These are phyloP conservation scores for Colletotrichum incanum DNA, from an alignment of 2,329 filamentous ascomycete species.

Conservation along the genomic window DNA sequence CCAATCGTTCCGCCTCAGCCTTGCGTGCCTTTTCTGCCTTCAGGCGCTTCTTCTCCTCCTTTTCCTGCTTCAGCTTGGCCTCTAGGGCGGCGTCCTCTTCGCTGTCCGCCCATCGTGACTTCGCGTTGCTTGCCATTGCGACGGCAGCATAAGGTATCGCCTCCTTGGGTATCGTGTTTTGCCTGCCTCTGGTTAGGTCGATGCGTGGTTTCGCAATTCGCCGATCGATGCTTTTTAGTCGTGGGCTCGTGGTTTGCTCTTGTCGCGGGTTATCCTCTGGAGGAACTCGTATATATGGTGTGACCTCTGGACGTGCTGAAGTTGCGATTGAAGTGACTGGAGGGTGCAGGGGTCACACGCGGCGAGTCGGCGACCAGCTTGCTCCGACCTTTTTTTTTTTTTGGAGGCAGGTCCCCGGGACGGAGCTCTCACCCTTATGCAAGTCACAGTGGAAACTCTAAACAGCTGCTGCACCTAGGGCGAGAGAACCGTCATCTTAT, in stretches of 20 bases:
- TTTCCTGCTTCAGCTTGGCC: slow-evolving; percentile 82
- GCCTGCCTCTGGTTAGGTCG: background rate
- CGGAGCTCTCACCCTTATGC: slow-evolving; percentile 5
- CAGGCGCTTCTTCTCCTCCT: slow-evolving; percentile 88
- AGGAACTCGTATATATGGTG: background rate
- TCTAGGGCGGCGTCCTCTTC: slow-evolving; percentile 85
- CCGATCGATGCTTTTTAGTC: background rate
- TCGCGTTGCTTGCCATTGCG: slow-evolving; percentile 72
- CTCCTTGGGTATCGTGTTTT: background rate
- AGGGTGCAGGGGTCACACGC: slow-evolving; percentile 25
- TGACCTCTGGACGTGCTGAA: background rate
- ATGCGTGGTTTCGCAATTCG: background rate
- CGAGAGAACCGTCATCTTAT: slow-evolving; percentile 32
- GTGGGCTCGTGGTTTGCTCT: background rate
- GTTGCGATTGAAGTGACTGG: background rate
- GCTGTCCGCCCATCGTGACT: slow-evolving; percentile 90
- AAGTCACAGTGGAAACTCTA: background rate
- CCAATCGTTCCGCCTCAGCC: slow-evolving; percentile 67
- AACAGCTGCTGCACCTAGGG: background rate
- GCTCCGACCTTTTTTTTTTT: slow-evolving; percentile 22
- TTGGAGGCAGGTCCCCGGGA: background rate
- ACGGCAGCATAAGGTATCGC: background rate
- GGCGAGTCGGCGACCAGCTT: slow-evolving; percentile 31
- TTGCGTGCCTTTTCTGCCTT: slow-evolving; percentile 87
- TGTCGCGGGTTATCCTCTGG: background rate